phyloP scores from a whole-genome alignment of 768 basidiomycete species.

The Lentinula aciculospora region DNA sequence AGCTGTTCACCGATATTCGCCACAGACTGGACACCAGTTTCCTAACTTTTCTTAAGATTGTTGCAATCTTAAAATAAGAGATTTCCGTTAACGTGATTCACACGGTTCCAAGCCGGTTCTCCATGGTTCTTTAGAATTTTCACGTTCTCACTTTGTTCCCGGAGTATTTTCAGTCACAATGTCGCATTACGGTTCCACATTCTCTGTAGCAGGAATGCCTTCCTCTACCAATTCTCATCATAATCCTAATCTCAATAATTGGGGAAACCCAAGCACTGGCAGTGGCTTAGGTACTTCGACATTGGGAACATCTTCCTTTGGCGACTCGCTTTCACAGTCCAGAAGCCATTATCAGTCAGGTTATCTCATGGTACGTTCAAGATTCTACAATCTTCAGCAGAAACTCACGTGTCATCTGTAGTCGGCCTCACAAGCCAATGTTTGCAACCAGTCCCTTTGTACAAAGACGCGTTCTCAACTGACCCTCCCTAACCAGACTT shows the following conservation, averaged over 20 bases:
- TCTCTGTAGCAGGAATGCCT: constrained; percentile 59
- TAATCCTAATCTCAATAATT: constrained; percentile 44
- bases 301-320: constrained; percentile 37
- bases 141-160: no score
- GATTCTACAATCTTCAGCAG: not conserved
- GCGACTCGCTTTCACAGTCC: constrained; percentile 67
- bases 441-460: constrained; percentile 20
- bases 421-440: constrained; percentile 62
- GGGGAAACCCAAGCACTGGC: constrained; percentile 43
- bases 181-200: constrained; percentile 17
- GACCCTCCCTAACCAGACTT: constrained; percentile 22
- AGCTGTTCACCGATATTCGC: no score
- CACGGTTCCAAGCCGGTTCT: no score
- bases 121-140: no score
- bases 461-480: not conserved
- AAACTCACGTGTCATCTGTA: constrained; percentile 17
- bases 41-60: no score
- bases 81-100: no score
- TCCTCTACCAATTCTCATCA: constrained; percentile 41
- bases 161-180: no score
- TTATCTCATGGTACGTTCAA: constrained; percentile 65
- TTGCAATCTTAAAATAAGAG: no score
- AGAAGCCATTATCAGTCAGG: constrained; percentile 77
- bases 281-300: constrained; percentile 26
- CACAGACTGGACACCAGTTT: no score